These are phyloP conservation scores for Xylaria sp. DNA, from an alignment of 2,329 filamentous ascomycete species.

Conservation along the genomic window DNA sequence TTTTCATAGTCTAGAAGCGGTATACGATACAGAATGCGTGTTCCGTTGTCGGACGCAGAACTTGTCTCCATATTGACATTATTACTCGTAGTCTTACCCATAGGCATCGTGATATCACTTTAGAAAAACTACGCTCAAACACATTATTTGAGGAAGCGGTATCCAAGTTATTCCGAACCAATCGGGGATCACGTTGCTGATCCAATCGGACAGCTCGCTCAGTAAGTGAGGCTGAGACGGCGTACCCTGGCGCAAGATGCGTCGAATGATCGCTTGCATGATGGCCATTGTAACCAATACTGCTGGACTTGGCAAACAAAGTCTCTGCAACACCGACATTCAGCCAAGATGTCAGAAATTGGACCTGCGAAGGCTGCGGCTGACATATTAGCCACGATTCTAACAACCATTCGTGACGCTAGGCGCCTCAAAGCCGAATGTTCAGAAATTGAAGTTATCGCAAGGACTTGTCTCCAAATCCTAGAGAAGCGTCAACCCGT, in stretches of 20 bases:
- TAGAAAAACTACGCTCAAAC: not conserved
- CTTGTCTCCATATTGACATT: not conserved
- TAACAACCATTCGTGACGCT: not conserved
- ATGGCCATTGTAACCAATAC: too few species aligned
- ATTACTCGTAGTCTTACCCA: not conserved
- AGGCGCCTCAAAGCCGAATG: constrained; percentile 2
- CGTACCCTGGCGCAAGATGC: not conserved
- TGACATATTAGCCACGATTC: not conserved
- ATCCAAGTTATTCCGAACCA: constrained; percentile 5
- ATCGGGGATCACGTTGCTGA: not conserved
- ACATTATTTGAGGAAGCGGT: not conserved
- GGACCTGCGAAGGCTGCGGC: constrained; percentile 4
- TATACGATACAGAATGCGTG: not conserved
- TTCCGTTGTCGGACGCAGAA: not conserved
- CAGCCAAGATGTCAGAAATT: not conserved
- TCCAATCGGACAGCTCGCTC: constrained; percentile 1
- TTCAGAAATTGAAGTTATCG: not conserved
- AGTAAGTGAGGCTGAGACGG: not conserved
- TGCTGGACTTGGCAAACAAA: not conserved
- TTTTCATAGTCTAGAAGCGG: not conserved
- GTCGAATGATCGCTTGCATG: too few species aligned
- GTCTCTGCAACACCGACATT: not conserved
- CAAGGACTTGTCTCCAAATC: not conserved
- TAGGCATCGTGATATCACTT: not conserved
- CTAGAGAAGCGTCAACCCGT: not conserved